A percentile compares a stretch with the other conserved stretches of the same genome.
Evolutionary conservation across 179 eudicot species (phyloP).

Genomic region (Carnegiea gigantea): DNA sequence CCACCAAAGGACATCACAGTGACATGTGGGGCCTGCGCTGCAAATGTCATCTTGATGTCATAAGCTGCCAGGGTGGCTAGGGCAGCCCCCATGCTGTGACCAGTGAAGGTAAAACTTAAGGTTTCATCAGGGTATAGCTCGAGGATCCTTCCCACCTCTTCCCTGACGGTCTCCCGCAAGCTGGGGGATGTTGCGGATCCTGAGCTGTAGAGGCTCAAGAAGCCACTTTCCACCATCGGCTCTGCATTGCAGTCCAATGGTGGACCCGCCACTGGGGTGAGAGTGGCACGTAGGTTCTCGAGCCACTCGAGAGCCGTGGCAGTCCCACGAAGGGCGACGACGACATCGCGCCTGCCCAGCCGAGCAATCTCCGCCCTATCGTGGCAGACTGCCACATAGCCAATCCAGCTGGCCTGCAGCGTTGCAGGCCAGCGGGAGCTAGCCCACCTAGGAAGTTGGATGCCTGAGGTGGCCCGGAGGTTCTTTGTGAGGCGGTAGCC

Average conservation of each 20-base stretch:
- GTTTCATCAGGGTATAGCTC: conserved; percentile 59
- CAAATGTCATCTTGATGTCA: conserved; percentile 51
- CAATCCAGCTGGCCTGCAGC: conserved; percentile 63
- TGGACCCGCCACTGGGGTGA: conserved; percentile 31
- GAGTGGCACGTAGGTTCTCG: conserved; percentile 66
- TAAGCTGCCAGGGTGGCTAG: conserved; percentile 72
- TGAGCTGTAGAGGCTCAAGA: conserved; percentile 73
- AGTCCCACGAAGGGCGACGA: conserved; percentile 87
- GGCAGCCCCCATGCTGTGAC: conserved; percentile 97
- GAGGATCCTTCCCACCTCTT: conserved; percentile 50
- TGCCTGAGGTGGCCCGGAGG: conserved; percentile 76
- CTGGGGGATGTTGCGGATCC: conserved; percentile 47
- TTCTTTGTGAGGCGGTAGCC: conserved; percentile 55
- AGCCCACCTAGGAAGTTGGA: conserved; percentile 58
- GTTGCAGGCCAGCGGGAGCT: not conserved
- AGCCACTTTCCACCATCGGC: conserved; percentile 67
- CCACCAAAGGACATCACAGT: conserved; percentile 92
- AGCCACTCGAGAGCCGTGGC: conserved; percentile 96
- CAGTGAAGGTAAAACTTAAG: conserved; percentile 79
- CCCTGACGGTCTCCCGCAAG: conserved; percentile 52
- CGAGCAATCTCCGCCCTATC: conserved; percentile 55
- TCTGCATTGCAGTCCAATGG: conserved; percentile 1
- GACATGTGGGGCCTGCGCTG: conserved; percentile 44
- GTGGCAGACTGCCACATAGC: conserved; percentile 75
- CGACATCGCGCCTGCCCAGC: conserved; percentile 82